phyloP scores from a whole-genome alignment of 257 asterid genomes.

The Solanum appendiculatum region DNA sequence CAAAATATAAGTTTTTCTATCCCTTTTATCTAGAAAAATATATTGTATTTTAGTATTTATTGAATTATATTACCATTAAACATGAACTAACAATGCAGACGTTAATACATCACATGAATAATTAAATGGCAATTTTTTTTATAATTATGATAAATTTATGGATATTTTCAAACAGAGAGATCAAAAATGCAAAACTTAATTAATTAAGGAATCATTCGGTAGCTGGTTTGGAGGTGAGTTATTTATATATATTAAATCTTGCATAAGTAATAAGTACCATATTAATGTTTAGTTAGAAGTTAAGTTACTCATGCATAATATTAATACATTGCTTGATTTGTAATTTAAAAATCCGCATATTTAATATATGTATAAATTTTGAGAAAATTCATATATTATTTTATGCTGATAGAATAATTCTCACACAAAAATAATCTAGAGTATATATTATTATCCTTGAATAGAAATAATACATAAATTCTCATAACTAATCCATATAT shows the following conservation, averaged over 20 bases:
- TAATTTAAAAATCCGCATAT: too few species aligned
- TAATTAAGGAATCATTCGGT: background rate
- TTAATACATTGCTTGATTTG: background rate
- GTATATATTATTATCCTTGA: too few species aligned
- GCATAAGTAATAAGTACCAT: background rate
- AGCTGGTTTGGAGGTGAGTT: background rate
- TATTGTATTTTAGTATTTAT: background rate
- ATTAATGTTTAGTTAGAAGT: background rate
- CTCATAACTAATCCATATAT: background rate
- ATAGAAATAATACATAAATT: background rate
- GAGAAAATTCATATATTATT: too few species aligned
- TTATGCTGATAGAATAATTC: background rate
- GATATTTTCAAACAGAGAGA: background rate
- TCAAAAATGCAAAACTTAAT: background rate
- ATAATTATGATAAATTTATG: background rate
- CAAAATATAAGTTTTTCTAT: background rate
- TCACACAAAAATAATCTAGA: too few species aligned
- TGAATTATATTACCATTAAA: background rate
- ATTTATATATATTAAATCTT: background rate
- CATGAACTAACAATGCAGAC: background rate
- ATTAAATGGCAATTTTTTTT: background rate
- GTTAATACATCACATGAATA: background rate
- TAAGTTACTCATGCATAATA: background rate
- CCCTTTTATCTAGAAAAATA: background rate
- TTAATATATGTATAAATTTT: too few species aligned